Base-by-base conservation (phyloP, 345 rosid species). In the Arabis hirsuta region DNA sequence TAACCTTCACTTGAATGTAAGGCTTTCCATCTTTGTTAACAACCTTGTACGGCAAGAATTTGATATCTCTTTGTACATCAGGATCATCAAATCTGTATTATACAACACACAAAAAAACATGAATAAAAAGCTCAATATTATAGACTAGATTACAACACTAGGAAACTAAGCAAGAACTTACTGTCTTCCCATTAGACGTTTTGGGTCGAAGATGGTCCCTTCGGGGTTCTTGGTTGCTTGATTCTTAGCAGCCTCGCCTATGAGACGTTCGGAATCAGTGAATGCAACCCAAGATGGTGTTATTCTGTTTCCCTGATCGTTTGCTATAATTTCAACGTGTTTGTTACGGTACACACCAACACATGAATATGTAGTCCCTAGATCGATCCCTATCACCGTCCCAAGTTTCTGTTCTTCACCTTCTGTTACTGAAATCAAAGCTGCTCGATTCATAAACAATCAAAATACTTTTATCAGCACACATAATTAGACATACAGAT, bases 211-310 rank as follows among this genome's bases (percentile, higher is more conserved):
- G 58, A 87, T 38, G 8, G 91, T 87, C 20, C 87, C 76, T 3
- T 84, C 79, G 2, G 84, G 75, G 54, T 83, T 86, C 71, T 71
- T 59, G 20, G 87, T 73, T 31, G 88, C 87, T 68, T 86, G 90
- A 64, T 82, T 86, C 74, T 86, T 86, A 5, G 90, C 88, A 0
- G 90, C 90, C 39, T 85, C 87, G 32, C 91, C 91, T 4, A 88
- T 83, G 41, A 86, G 82, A 74, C 88, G 85, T 72, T 88, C 87
- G 0, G 81, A 74, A 27, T 84, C 91, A 22, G 91, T 82, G 72
- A 85, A 87, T 1, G 91, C 89, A 39, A 87, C 91, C 89, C 89
- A 83, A 0, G 91, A 85, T 20, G 91, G 89, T 56, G 87, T 87
- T 57, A 85, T 84, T 65, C 91, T 76, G 78, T 85, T 85, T 2